A percentile compares a stretch with the other conserved stretches of the same genome.
Conservation (phyloP, 306 rosid genomes). For the Lathyrus aphaca region DNA sequence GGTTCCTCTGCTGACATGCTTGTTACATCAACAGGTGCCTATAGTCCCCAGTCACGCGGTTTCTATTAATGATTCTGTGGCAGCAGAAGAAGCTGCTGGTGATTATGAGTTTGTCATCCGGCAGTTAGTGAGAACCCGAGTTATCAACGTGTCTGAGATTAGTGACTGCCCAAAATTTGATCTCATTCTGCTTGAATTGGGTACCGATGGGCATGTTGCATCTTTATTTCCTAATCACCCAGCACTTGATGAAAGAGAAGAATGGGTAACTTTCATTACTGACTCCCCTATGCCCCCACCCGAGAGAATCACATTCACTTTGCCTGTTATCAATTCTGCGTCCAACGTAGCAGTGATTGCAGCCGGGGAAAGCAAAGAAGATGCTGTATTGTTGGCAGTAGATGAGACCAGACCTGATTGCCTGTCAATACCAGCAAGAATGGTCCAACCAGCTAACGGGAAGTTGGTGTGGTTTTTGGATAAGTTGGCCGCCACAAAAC, state of each 20-base stretch:
- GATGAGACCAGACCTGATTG: conserved; percentile 56
- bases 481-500: conserved; percentile 80
- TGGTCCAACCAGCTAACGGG: conserved; percentile 80
- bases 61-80: conserved; percentile 83
- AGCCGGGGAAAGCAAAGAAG: conserved; percentile 73
- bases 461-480: conserved; percentile 96
- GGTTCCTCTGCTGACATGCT: conserved; percentile 36
- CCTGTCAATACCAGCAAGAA: conserved; percentile 64
- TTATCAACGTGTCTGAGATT: conserved; percentile 70
- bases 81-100: conserved; percentile 95
- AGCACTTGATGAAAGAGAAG: conserved; percentile 68
- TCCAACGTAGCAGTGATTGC: conserved; percentile 80
- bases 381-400: conserved; percentile 73
- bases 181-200: conserved; percentile 91
- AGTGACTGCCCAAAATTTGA: conserved; percentile 97
- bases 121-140: conserved; percentile 87
- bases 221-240: conserved; percentile 83
- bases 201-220: conserved; percentile 89
- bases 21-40: conserved; percentile 65
- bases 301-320: conserved; percentile 92
- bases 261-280: conserved; percentile 89
- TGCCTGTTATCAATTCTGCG: conserved; percentile 96
- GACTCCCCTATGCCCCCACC: conserved; percentile 98
- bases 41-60: conserved; percentile 85
- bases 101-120: conserved; percentile 90